Base-by-base conservation (phyloP, 805 yeast genomes). In the Zygoascus tannicola region DNA sequence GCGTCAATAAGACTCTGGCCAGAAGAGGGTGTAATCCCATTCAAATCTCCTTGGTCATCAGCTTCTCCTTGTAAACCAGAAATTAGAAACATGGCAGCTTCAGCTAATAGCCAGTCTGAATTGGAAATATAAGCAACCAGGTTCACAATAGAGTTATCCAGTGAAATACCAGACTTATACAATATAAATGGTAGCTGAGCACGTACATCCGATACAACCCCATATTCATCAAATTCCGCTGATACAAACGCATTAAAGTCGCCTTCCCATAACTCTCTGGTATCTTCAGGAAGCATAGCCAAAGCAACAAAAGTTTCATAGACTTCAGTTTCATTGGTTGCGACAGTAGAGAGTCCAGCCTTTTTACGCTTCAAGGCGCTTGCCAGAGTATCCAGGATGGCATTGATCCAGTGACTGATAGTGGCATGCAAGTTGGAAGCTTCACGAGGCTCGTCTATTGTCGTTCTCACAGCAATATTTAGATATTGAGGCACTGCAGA, bases 351-450 rank as follows among this genome's bases (percentile, higher is more conserved):
- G 10, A 26, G 12, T 8, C 30, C 30, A 8, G 30, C 7, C 30
- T 26, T 26, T 8, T 26, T 8, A 12, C 12, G 7, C 30, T 26
- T 26, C 30, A 26, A 12, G 30, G 30, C 30, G 12, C 30, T 26
- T 26, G 30, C 12, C 7, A 26, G 30, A 26, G 12, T 12, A 26
- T 26, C 30, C 30, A 26, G 12, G 12, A 26, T 26, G 12, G 30
- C 7, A 12, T 26, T 8, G 30, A 26, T 26, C 30, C 30, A 26
- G 12, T 26, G 10, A 26, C 10, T 12, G 10, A 26, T 8, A 8
- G 30, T 26, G 12, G 30, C 30, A 8, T 26, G 30, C 12, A 26
- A 12, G 12, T 26, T 12, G 10, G 71, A 22, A 7, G 41, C 34
- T 10, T 37, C 46, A 23, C 39, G 41, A 35, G 43, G 22, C 33